Evolutionary conservation across 495 filamentous ascomycete genomes (phyloP).

Genomic region (Aspergillus bertholletiae): DNA sequence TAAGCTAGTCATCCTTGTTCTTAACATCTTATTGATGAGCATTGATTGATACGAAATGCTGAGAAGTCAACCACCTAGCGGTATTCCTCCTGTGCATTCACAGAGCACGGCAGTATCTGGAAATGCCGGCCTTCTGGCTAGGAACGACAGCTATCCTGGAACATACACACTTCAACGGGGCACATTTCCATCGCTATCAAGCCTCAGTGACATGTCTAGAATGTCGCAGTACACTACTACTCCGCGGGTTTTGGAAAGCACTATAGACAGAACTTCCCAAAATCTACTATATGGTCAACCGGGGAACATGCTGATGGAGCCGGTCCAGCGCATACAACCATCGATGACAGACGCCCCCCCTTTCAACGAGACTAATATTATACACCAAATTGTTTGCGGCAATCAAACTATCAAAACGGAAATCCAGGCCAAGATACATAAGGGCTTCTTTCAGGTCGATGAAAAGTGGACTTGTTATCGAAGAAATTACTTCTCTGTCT

Average conservation of each 20-base stretch:
- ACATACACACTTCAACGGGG: slow-evolving; percentile 34
- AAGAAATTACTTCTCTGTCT: slow-evolving; percentile 89
- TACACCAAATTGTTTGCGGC: slow-evolving; percentile 56
- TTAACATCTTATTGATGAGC: not conserved
- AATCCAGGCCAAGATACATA: slow-evolving; percentile 83
- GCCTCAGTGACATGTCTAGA: slow-evolving; percentile 33
- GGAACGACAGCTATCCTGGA: slow-evolving; percentile 32
- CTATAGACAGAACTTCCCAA: slow-evolving; percentile 29
- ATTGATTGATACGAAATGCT: slow-evolving; percentile 15
- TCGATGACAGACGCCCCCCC: slow-evolving; percentile 46
- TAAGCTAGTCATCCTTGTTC: slow-evolving; percentile 20
- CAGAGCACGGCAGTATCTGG: slow-evolving; percentile 23
- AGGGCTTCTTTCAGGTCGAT: slow-evolving; percentile 85
- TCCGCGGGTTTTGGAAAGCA: slow-evolving; percentile 31
- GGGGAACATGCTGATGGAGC: slow-evolving; percentile 25
- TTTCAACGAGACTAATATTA: slow-evolving; percentile 52
- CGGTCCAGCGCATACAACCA: slow-evolving; percentile 28
- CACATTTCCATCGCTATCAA: slow-evolving; percentile 30
- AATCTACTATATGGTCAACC: slow-evolving; percentile 28
- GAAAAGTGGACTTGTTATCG: slow-evolving; percentile 95
- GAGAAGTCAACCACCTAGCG: slow-evolving; percentile 36
- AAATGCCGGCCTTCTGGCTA: slow-evolving; percentile 29
- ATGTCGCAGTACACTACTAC: slow-evolving; percentile 31
- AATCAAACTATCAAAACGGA: slow-evolving; percentile 68
- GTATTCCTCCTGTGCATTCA: slow-evolving; percentile 31